Evolutionary conservation across 2,329 filamentous ascomycete genomes (phyloP), one percentile per base, ranked within the genome.

Genomic region (Penicillium sp.): DNA sequence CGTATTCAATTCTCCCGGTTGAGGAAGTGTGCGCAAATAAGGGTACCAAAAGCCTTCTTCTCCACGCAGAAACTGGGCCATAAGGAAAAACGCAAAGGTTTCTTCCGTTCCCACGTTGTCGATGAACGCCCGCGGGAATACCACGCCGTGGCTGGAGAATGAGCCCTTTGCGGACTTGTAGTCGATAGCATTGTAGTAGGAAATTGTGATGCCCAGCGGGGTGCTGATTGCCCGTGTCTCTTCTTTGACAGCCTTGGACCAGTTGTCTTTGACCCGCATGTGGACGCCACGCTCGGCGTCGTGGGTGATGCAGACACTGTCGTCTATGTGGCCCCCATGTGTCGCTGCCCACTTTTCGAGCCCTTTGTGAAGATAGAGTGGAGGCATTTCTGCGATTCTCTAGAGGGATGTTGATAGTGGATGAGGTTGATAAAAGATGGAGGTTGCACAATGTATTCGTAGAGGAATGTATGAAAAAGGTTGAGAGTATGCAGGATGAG

Each of bases 21-120:
- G 80, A 1, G 87, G 86, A 0, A 90, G 74, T 0, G 80, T 79
- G 8, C 71, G 69, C 55, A 89, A 80, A 67, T 90, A 90, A 1
- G 82, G 78, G 64, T 73, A 76, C 87, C 87, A 90, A 57, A 80
- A 81, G 0, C 86, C 87, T 1, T 75, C 61, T 1, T 68, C 47
- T 1, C 79, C 80, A 2, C 77, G 68, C 28, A 89, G 72, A 61
- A 82, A 83, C 64, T 90, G 81, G 53, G 84, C 81, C 63, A 87
- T 76, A 5, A 90, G 75, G 55, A 87, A 85, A 67, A 89, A 86
- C 3, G 84, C 78, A 7, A 81, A 78, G 42, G 84, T 69, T 49
- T 87, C 80, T 56, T 87, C 79, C 0, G 81, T 77, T 1, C 78
- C 77, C 1, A 77, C 66, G 4, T 62, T 60, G 1, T 72, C 58